These are phyloP conservation scores for Apiotrichum veenhuisii DNA, from an alignment of 1,284 basidiomycete species.

Conservation along the genomic window DNA sequence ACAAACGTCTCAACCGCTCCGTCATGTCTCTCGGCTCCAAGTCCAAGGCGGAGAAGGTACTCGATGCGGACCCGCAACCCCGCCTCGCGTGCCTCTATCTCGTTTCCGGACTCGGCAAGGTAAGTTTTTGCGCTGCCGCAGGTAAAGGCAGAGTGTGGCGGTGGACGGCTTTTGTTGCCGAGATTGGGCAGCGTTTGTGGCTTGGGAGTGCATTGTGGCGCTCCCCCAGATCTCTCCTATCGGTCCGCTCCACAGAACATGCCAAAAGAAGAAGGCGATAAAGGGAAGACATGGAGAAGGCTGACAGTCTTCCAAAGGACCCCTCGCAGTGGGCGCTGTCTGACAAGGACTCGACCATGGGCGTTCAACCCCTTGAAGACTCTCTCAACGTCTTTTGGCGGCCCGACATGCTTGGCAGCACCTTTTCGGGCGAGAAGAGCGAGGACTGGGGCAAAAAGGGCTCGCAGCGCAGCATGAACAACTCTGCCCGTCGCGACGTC, in stretches of 20 bases:
- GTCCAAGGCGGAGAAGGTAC: conserved; percentile 36
- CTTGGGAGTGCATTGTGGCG: not conserved
- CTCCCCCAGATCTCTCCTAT: not conserved
- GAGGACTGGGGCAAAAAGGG: conserved; percentile 22
- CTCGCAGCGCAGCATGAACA: conserved; percentile 22
- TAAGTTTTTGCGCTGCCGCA: conserved; percentile 16
- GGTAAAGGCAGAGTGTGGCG: not conserved
- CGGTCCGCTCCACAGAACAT: not conserved
- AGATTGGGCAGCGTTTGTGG: no score
- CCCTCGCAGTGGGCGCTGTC: conserved; percentile 73
- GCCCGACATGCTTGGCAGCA: conserved; percentile 85
- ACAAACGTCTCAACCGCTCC: conserved; percentile 18
- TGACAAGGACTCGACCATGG: conserved; percentile 78
- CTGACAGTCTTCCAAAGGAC: conserved; percentile 20
- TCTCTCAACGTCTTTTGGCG: conserved; percentile 91
- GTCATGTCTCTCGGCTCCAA: conserved; percentile 18
- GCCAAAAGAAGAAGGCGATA: not conserved
- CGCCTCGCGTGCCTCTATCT: conserved; percentile 53
- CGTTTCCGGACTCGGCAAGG: conserved; percentile 53
- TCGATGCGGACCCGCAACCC: conserved; percentile 32
- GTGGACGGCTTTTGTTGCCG: no score
- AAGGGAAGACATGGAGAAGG: not conserved
- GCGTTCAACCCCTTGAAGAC: conserved; percentile 77
- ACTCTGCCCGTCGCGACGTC: conserved; percentile 30
- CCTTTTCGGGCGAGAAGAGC: conserved; percentile 64